phyloP scores from a whole-genome alignment of 257 asterid species.

The Solanum sejunctum region DNA sequence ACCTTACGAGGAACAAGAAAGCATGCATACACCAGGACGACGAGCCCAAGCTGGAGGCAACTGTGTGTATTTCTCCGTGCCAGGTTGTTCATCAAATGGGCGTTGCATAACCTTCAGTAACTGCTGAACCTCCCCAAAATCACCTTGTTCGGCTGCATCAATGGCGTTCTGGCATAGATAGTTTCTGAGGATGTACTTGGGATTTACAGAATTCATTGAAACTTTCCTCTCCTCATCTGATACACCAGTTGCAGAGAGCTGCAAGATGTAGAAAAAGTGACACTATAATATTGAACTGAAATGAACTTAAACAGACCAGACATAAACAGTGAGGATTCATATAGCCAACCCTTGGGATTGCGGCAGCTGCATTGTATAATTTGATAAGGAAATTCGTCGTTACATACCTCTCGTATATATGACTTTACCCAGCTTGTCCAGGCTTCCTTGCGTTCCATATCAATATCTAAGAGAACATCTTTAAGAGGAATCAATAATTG shows the following conservation, averaged over 20 bases:
- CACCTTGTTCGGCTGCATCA: constrained; percentile 85
- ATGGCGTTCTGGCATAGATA: constrained; percentile 91
- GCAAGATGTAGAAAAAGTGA: not conserved
- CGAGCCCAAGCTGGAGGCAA: constrained; percentile 98
- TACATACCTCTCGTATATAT: constrained; percentile 66
- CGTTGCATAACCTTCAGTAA: constrained; percentile 59
- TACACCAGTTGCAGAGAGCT: constrained; percentile 54
- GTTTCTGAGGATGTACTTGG: constrained; percentile 80
- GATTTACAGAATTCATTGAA: constrained; percentile 80
- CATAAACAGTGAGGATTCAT: not conserved
- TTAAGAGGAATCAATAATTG: constrained; percentile 69
- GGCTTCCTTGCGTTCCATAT: constrained; percentile 86
- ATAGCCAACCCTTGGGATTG: not conserved
- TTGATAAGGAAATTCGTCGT: not conserved
- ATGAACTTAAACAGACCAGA: not conserved
- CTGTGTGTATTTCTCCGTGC: constrained; percentile 83
- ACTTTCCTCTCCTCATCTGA: constrained; percentile 64
- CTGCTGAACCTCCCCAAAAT: constrained; percentile 69
- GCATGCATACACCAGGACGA: constrained; percentile 98
- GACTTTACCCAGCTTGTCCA: constrained; percentile 85
- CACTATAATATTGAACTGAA: not conserved
- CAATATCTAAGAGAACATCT: constrained; percentile 79
- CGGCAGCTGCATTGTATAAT: not conserved
- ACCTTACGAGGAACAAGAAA: constrained; percentile 85
- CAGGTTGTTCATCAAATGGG: constrained; percentile 86